phyloP scores from a whole-genome alignment of 768 basidiomycete genomes.

The Auriscalpium orientale region DNA sequence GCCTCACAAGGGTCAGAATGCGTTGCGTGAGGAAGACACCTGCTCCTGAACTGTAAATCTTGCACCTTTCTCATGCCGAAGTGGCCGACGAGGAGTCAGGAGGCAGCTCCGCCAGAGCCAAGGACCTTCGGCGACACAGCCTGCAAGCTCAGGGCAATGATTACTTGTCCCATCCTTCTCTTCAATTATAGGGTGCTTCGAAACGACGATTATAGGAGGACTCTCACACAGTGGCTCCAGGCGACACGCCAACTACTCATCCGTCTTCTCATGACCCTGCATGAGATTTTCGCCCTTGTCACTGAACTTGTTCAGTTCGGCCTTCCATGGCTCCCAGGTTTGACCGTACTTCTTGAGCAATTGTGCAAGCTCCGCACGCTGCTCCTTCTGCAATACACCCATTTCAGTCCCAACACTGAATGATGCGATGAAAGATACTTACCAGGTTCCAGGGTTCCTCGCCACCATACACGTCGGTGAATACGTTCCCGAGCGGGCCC shows the following conservation, averaged over 20 bases:
- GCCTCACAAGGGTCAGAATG: too few relatives aligned
- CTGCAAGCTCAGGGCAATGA: too few relatives aligned
- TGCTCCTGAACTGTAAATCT: too few relatives aligned
- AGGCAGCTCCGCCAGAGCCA: too few relatives aligned
- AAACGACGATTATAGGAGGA: too few relatives aligned
- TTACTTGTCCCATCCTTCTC: too few relatives aligned
- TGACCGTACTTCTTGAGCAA: conserved; percentile 81
- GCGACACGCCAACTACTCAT: neutral
- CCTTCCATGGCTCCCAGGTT: conserved; percentile 82
- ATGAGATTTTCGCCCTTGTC: conserved; percentile 46
- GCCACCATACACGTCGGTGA: conserved; percentile 83
- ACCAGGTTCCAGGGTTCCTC: conserved; percentile 82
- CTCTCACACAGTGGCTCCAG: too few relatives aligned
- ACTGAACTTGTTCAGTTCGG: conserved; percentile 70
- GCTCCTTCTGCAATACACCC: conserved; percentile 53
- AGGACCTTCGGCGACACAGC: too few relatives aligned
- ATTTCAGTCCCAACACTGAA: neutral
- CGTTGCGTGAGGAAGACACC: too few relatives aligned
- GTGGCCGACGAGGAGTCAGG: too few relatives aligned
- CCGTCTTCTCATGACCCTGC: neutral
- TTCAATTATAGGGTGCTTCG: too few relatives aligned
- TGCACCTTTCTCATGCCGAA: too few relatives aligned
- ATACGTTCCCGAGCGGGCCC: conserved; percentile 69
- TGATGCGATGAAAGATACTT: conserved; percentile 25
- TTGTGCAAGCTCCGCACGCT: conserved; percentile 66